Evolutionary conservation across 129 eudicot species (phyloP).

Genomic region (Pittosporum tobira): DNA sequence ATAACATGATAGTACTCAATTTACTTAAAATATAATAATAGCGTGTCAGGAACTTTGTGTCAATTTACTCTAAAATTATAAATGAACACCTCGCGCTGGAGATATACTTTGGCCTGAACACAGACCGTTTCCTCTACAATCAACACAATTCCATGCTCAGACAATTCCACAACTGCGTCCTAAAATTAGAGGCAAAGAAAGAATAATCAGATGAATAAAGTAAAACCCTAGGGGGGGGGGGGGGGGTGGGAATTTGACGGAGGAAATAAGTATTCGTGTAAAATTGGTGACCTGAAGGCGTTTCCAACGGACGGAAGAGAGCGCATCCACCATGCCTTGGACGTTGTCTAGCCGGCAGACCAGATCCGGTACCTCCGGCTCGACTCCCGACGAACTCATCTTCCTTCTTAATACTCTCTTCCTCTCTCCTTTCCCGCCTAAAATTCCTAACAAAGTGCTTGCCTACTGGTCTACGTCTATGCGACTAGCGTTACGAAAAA

Average conservation of each 20-base stretch:
- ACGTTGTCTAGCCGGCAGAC: conserved; percentile 79
- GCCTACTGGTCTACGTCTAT: too few species aligned
- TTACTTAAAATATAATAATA: too few species aligned
- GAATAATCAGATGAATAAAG: neutral
- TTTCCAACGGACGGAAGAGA: conserved; percentile 92
- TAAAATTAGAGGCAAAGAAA: conserved; percentile 8
- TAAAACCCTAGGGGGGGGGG: conserved; percentile 13
- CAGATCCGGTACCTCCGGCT: conserved; percentile 52
- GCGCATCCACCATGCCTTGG: conserved; percentile 93
- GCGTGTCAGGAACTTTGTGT: too few species aligned
- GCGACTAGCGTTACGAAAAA: too few species aligned
- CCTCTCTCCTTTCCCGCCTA: conserved; percentile 47
- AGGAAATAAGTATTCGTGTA: too few species aligned
- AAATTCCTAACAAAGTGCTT: too few species aligned
- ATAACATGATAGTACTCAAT: too few species aligned
- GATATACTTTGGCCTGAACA: conserved; percentile 96
- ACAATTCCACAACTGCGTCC: conserved; percentile 83
- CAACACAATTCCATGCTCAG: conserved; percentile 86
- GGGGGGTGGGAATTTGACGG: accelerated
- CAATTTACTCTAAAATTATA: too few species aligned
- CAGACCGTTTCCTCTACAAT: conserved; percentile 89
- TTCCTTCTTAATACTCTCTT: conserved; percentile 4
- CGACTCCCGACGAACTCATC: conserved; percentile 53
- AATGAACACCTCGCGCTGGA: conserved; percentile 95
- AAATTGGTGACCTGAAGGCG: conserved; percentile 57